A percentile compares a stretch with the other conserved stretches of the same genome.
These are phyloP conservation scores for Stellera chamaejasme DNA, from an alignment of 345 rosid species.

Conservation along the genomic window DNA sequence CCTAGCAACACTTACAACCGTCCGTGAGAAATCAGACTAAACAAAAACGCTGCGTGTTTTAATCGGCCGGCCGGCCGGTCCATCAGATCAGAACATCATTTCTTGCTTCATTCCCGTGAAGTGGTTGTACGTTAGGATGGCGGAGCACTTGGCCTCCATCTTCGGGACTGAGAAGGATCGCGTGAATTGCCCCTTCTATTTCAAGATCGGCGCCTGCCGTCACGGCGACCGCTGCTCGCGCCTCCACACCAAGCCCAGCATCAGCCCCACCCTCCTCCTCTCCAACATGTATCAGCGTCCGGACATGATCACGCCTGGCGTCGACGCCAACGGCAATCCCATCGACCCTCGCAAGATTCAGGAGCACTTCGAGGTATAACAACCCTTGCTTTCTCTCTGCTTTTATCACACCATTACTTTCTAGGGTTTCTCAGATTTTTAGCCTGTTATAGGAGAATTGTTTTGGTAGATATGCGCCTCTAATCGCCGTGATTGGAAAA, in stretches of 20 bases:
- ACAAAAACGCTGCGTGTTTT: too few species aligned
- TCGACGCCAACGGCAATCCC: conserved; percentile 37
- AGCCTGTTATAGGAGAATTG: too few species aligned
- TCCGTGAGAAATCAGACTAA: not conserved
- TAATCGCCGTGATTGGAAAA: not conserved
- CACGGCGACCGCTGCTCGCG: conserved; percentile 77
- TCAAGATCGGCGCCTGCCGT: conserved; percentile 78
- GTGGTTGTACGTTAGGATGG: too few species aligned
- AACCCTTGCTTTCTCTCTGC: not conserved
- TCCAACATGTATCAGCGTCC: conserved; percentile 82
- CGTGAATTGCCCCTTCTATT: conserved; percentile 80
- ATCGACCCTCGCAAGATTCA: conserved; percentile 55
- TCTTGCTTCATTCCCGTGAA: too few species aligned
- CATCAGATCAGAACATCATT: too few species aligned
- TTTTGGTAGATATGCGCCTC: not conserved
- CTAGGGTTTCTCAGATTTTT: too few species aligned
- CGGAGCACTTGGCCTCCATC: conserved; percentile 78
- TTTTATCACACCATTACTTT: not conserved
- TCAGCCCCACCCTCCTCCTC: conserved; percentile 66
- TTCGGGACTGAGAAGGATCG: conserved; percentile 82
- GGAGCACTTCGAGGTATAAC: conserved; percentile 47
- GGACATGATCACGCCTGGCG: conserved; percentile 65
- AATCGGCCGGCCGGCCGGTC: too few species aligned
- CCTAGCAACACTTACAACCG: not conserved
- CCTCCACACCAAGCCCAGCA: conserved; percentile 68